Conservation (phyloP, 208 protist species). For the Acanthamoeba triangularis region DNA sequence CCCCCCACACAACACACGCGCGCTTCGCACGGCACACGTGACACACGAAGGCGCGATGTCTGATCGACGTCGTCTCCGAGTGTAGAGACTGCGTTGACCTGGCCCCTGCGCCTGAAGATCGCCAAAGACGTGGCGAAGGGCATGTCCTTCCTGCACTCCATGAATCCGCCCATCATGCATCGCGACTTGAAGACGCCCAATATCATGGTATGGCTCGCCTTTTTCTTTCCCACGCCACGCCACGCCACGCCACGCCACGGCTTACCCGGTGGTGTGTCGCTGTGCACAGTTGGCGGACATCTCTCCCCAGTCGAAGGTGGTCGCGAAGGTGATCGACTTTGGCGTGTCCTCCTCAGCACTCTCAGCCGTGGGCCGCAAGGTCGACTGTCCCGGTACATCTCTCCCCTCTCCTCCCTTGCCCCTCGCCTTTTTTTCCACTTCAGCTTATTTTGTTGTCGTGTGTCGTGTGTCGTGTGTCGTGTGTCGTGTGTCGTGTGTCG, state of each 20-base stretch:
- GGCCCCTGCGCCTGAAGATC: constrained; percentile 80
- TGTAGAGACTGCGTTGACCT: neutral
- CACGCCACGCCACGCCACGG: too few species aligned
- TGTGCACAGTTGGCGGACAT: constrained; percentile 51
- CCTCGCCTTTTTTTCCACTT: neutral
- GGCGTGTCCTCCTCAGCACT: constrained; percentile 34
- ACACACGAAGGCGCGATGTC: too few species aligned
- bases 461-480: neutral
- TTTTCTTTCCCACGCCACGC: neutral
- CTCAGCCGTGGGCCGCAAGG: constrained; percentile 61
- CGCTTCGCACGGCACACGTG: too few species aligned
- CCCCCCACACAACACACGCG: neutral
- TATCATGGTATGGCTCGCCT: constrained; percentile 72
- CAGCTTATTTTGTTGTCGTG: too few species aligned
- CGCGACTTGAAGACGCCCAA: constrained; percentile 86
- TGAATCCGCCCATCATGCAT: constrained; percentile 83
- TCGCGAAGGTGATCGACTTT: constrained; percentile 74
- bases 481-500: neutral
- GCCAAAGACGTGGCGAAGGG: constrained; percentile 84
- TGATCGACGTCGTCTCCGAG: neutral
- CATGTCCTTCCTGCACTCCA: constrained; percentile 83
- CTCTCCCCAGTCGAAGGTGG: neutral
- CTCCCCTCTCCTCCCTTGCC: neutral
- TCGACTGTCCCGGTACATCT: constrained; percentile 69
- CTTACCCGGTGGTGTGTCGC: neutral